Base-by-base conservation (phyloP, 176 grass and related monocot species). In the Oryza nivara region DNA sequence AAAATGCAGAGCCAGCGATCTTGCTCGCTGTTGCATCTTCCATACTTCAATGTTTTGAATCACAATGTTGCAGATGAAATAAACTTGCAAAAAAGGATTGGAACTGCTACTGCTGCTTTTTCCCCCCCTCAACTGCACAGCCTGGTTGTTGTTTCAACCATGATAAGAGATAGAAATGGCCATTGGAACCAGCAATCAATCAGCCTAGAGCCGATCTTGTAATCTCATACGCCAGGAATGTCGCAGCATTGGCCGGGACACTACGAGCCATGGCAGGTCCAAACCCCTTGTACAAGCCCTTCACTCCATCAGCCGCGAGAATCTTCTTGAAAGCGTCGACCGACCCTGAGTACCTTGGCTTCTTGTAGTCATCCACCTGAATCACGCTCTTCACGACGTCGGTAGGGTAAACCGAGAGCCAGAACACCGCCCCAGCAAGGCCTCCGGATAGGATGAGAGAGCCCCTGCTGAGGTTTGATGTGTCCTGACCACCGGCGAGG, bases 351-450 rank as follows among this genome's bases (percentile, higher is more conserved):
- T 94, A 97, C 76, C 85, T 93, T 1, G 95, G 95, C 30, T 92
- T 94, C 88, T 91, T 94, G 88, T 86, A 95, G 72, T 94, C 90
- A 28, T 97, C 95, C 67, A 97, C 95, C 92, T 94, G 92, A 82
- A 97, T 89, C 78, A 95, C 95, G 19, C 95, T 97, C 89, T 97
- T 93, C 16, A 97, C 85, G 9, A 97, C 91, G 41, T 97, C 95
- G 22, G 95, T 92, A 2, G 92, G 95, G 70, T 95, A 97, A 60
- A 97, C 95, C 0, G 72, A 70, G 4, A 83, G 19, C 95, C 95
- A 97, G 63, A 97, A 82, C 1, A 64, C 82, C 11, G 87, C 95
- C 10, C 92, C 95, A 1, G 95, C 95, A 2, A 97, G 77, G 2
- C 95, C 95, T 22, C 95, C 95, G 0, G 95, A 92, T 3, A 97